Conservation (phyloP, 176 grass and related monocot species). For the Hordeum vulgare region MorexV3_pseudomolecules_assembly NC_058518.1:336965885-336966384, state of each 20-base stretch:
- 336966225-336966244: not conserved
- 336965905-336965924: constrained; percentile 99
- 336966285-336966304: not conserved
- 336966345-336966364: not conserved
- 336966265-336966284: not conserved
- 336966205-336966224: not conserved
- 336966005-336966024: constrained; percentile 1
- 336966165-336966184: not conserved
- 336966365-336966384: not conserved
- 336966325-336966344: not conserved
- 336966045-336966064: constrained; percentile 82
- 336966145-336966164: not conserved
- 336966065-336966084: constrained; percentile 51
- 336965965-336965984: not conserved
- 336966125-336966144: not conserved
- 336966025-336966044: constrained; percentile 93
- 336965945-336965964: constrained; percentile 28
- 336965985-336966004: not conserved
- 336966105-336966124: not conserved
- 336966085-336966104: not conserved
- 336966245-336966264: not conserved
- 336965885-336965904: constrained; percentile 98
- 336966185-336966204: not conserved
- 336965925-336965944: constrained; percentile 88
- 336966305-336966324: not conserved